Percentiles rank a stretch among this genome's conserved stretches.
Conservation (phyloP, 2,329 filamentous ascomycete genomes). For the Parasarocladium wereldwijsianum region DNA sequence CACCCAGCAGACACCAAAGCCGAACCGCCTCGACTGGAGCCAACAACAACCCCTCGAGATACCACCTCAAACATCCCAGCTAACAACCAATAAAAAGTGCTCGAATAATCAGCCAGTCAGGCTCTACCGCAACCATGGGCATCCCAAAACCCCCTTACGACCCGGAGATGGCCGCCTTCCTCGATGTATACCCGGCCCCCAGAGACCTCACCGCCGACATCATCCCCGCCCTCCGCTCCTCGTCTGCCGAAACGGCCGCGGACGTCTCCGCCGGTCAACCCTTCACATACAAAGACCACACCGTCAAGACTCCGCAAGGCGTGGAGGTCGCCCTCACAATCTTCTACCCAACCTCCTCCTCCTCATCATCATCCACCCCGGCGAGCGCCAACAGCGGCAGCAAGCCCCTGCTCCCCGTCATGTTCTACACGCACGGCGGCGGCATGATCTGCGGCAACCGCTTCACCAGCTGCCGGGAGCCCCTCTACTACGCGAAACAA, state of each 20-base stretch:
- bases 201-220: constrained; percentile 8
- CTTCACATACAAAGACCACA: constrained; percentile 11
- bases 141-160: constrained; percentile 9
- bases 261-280: constrained; percentile 7
- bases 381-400: constrained; percentile 1
- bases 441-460: constrained; percentile 11
- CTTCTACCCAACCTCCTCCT: constrained; percentile 7
- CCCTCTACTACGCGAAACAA: constrained; percentile 8
- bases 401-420: constrained; percentile 5
- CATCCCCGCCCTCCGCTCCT: constrained; percentile 8
- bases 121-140: constrained; percentile 6
- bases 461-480: constrained; percentile 10
- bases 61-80: too few species aligned
- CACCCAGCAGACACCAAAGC: too few species aligned
- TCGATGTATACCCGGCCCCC: constrained; percentile 6
- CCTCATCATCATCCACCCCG: neutral
- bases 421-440: constrained; percentile 11
- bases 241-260: constrained; percentile 8
- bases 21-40: too few species aligned
- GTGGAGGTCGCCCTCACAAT: constrained; percentile 9
- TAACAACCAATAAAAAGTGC: neutral
- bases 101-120: neutral
- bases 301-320: constrained; percentile 8
- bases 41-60: too few species aligned
- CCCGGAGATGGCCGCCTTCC: constrained; percentile 9